A percentile compares a stretch with the other conserved stretches of the same genome.
Conservation (phyloP, 306 rosid genomes). For the Dryas alaskensis region DNA sequence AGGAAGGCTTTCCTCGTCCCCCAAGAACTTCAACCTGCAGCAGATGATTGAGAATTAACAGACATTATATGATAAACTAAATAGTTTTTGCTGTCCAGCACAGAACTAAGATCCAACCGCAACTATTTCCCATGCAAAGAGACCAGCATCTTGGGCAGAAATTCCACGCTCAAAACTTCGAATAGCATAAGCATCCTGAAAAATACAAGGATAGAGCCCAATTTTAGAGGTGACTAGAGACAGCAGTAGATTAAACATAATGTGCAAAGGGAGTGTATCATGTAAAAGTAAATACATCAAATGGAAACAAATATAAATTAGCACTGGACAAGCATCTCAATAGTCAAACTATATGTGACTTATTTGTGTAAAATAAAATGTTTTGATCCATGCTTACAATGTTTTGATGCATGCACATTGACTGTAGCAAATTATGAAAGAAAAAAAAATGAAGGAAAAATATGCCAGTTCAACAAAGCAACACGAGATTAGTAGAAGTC, state of each 20-base stretch:
- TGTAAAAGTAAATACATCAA: neutral
- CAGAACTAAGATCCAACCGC: slow-evolving; percentile 55
- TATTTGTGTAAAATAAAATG: neutral
- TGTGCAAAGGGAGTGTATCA: neutral
- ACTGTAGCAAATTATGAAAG: neutral
- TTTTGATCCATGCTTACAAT: neutral
- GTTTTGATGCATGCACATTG: neutral
- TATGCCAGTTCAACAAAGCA: neutral
- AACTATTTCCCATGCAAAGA: slow-evolving; percentile 80
- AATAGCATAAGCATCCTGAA: slow-evolving; percentile 78
- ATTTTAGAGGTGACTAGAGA: neutral
- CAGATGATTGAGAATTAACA: slow-evolving; percentile 27
- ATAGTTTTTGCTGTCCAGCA: slow-evolving; percentile 7
- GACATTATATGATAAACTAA: slow-evolving; percentile 6
- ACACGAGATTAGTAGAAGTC: neutral
- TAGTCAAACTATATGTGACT: neutral
- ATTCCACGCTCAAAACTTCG: slow-evolving; percentile 80
- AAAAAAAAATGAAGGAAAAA: neutral
- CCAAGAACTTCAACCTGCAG: slow-evolving; percentile 68
- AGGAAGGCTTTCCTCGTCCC: slow-evolving; percentile 69
- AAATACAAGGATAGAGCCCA: slow-evolving; percentile 3
- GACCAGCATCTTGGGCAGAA: slow-evolving; percentile 69
- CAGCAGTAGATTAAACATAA: neutral
- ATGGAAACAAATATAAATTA: neutral
- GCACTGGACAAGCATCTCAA: neutral